Evolutionary conservation across 208 protist genomes (phyloP).

Genomic region (Acanthamoeba triangularis): DNA sequence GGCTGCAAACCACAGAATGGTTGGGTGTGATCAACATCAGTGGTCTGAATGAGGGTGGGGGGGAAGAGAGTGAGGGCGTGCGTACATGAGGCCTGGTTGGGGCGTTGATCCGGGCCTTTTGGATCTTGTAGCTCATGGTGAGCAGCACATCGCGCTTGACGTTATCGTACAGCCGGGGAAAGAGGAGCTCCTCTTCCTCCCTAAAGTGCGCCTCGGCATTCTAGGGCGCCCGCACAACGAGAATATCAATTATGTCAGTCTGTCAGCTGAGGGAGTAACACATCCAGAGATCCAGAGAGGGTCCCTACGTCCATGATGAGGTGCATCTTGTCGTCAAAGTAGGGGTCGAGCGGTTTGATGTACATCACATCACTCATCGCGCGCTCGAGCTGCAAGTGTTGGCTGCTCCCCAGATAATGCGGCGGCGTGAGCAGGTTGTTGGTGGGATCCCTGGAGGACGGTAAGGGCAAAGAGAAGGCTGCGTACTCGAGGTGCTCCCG

Average conservation of each 20-base stretch:
- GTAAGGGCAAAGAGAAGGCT: neutral
- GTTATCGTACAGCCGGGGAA: neutral
- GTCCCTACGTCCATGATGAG: conserved; percentile 33
- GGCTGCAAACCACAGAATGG: neutral
- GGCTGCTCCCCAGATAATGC: too few species aligned
- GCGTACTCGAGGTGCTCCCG: neutral
- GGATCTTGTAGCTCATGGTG: conserved; percentile 41
- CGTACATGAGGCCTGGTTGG: conserved; percentile 69
- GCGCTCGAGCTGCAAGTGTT: neutral
- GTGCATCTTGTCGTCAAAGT: conserved; percentile 69
- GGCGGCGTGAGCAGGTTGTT: neutral
- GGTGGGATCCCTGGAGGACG: neutral
- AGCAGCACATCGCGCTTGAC: neutral
- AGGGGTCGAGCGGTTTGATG: conserved; percentile 52
- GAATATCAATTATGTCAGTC: neutral
- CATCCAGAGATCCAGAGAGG: neutral
- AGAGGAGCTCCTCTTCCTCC: conserved; percentile 40
- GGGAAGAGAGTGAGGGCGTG: neutral
- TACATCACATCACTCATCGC: conserved; percentile 12
- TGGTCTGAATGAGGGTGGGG: neutral
- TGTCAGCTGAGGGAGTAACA: neutral
- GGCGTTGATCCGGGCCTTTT: conserved; percentile 11
- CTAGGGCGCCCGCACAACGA: neutral
- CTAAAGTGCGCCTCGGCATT: conserved; percentile 9
- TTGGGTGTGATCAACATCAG: neutral